Conservation (phyloP, 2,329 filamentous ascomycete genomes). For the Sporothrix mexicana region DNA sequence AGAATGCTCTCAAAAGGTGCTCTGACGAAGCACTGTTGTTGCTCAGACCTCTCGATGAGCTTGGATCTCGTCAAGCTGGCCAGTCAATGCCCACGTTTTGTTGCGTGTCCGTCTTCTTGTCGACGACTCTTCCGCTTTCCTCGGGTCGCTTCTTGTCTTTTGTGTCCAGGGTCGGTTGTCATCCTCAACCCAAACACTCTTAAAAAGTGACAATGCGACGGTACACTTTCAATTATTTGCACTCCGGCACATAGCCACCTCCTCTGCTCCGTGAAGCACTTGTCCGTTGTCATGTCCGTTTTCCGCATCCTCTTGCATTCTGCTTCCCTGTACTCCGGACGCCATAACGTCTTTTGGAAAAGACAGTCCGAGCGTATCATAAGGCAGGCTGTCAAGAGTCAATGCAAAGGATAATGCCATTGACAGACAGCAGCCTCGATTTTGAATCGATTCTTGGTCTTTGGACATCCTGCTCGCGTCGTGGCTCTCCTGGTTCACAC, state of each 20-base stretch:
- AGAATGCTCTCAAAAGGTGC: neutral
- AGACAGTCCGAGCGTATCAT: neutral
- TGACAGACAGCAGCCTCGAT: neutral
- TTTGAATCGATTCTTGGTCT: too few species aligned
- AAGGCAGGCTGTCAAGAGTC: neutral
- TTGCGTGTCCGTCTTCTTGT: neutral
- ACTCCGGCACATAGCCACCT: slow-evolving; percentile 19
- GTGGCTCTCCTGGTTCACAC: too few species aligned
- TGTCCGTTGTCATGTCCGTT: neutral
- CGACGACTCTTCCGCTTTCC: too few species aligned
- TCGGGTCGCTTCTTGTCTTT: too few species aligned
- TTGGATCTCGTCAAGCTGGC: neutral
- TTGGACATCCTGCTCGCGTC: too few species aligned
- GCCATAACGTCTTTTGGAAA: too few species aligned
- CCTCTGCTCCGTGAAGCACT: neutral
- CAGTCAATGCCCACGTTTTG: neutral
- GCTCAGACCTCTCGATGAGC: neutral
- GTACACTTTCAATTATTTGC: neutral
- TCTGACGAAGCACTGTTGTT: neutral
- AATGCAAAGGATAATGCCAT: too few species aligned
- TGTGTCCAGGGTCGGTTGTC: neutral
- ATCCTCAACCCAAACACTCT: neutral
- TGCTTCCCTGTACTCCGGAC: too few species aligned
- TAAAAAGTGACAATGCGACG: slow-evolving; percentile 9
- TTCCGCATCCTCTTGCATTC: neutral